phyloP scores from a whole-genome alignment of 2,329 filamentous ascomycete species.

The Elsinoe ampelina region DNA sequence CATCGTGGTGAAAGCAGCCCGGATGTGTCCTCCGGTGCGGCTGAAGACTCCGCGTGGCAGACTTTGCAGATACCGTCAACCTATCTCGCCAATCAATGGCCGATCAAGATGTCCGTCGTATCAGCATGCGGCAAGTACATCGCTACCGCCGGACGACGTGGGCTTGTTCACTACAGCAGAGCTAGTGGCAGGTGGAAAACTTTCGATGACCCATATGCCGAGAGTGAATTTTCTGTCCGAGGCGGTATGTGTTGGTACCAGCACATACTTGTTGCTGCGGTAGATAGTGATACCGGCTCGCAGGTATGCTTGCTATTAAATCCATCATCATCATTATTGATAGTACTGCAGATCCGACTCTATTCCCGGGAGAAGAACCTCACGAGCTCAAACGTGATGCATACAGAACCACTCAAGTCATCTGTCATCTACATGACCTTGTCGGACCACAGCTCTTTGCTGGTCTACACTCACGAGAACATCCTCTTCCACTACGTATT shows the following conservation, averaged over 20 bases:
- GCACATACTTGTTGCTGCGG: conserved; percentile 83
- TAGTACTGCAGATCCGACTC: conserved; percentile 56
- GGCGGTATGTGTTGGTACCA: conserved; percentile 99
- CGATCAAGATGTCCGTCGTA: conserved; percentile 75
- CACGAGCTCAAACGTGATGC: conserved; percentile 62
- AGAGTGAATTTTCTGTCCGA: conserved; percentile 84
- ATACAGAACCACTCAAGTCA: conserved; percentile 67
- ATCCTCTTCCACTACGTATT: conserved; percentile 92
- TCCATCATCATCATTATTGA: neutral
- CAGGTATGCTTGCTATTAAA: conserved; percentile 43
- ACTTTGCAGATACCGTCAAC: conserved; percentile 73
- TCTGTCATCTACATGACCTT: conserved; percentile 84
- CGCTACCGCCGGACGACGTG: conserved; percentile 86
- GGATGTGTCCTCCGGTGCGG: conserved; percentile 82
- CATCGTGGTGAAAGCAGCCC: conserved; percentile 48
- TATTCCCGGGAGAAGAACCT: conserved; percentile 81
- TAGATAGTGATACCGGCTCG: conserved; percentile 75
- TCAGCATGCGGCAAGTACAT: conserved; percentile 90
- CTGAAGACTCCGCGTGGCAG: conserved; percentile 91
- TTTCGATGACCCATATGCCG: conserved; percentile 68
- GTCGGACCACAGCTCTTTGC: conserved; percentile 84
- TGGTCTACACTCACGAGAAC: conserved; percentile 97
- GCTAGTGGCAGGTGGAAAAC: conserved; percentile 93
- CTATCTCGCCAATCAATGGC: conserved; percentile 90
- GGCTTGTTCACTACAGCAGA: conserved; percentile 90